Conservation (phyloP, 441 rosid genomes). For the Monsonia emarginata region DNA sequence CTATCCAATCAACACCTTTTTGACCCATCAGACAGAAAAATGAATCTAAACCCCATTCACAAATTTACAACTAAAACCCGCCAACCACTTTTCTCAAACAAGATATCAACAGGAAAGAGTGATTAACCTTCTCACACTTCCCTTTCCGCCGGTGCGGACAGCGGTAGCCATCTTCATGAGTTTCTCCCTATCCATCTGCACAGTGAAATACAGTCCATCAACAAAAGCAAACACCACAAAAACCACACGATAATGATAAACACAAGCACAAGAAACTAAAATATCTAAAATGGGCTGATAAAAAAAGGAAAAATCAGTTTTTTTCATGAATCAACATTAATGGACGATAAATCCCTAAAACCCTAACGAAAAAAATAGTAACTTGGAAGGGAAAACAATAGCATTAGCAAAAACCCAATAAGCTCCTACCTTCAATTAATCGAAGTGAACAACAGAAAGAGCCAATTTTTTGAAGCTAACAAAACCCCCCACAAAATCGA, state of each 20-base stretch:
- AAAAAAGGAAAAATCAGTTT: no score
- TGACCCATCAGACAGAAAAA: neutral
- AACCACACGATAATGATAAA: neutral
- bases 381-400: no score
- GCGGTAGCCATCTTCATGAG: constrained; percentile 25
- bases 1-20: neutral
- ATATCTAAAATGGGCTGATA: no score
- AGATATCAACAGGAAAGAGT: neutral
- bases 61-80: neutral
- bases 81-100: neutral
- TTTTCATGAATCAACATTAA: neutral
- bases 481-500: neutral
- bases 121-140: constrained; percentile 20
- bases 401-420: neutral
- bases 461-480: neutral
- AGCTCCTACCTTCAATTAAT: neutral
- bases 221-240: neutral
- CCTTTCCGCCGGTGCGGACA: constrained; percentile 26
- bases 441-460: neutral
- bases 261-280: no score
- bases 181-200: constrained; percentile 25
- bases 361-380: no score
- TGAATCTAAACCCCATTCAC: neutral
- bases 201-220: neutral
- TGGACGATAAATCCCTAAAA: neutral